Evolutionary conservation across 2,329 filamentous ascomycete species (phyloP).

Genomic region (Madurella fahalii): DNA sequence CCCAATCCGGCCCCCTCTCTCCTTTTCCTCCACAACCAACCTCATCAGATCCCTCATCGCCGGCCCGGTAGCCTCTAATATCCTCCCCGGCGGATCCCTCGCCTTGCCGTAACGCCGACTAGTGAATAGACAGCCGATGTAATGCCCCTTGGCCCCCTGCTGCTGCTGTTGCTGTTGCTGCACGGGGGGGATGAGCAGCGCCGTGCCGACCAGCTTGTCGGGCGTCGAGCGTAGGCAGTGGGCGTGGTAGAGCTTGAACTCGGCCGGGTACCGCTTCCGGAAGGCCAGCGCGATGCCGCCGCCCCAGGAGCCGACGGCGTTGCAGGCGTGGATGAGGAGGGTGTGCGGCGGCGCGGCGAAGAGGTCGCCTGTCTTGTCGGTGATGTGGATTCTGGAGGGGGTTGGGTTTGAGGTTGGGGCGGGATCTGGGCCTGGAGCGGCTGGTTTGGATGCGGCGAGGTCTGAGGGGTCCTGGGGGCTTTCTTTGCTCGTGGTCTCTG

Average conservation of each 20-base stretch:
- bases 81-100: slow-evolving; percentile 13
- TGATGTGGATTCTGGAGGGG: slow-evolving; percentile 9
- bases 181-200: slow-evolving; percentile 21
- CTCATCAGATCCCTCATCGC: slow-evolving; percentile 22
- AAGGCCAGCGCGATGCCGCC: slow-evolving; percentile 21
- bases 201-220: slow-evolving; percentile 16
- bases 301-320: slow-evolving; percentile 21
- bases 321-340: slow-evolving; percentile 26
- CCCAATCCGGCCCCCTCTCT: neutral
- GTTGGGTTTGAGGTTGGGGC: neutral
- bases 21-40: slow-evolving; percentile 12
- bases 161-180: neutral
- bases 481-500: no score
- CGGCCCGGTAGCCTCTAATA: slow-evolving; percentile 13
- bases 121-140: slow-evolving; percentile 21
- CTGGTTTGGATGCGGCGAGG: no score
- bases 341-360: slow-evolving; percentile 18
- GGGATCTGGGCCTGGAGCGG: neutral
- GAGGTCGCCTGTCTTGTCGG: slow-evolving; percentile 16
- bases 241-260: slow-evolving; percentile 14
- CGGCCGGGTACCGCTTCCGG: slow-evolving; percentile 16
- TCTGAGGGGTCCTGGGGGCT: no score
- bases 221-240: slow-evolving; percentile 16
- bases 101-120: slow-evolving; percentile 8
- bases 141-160: slow-evolving; percentile 6